Conservation (phyloP, 345 rosid species). For the Reutealis trisperma region DNA sequence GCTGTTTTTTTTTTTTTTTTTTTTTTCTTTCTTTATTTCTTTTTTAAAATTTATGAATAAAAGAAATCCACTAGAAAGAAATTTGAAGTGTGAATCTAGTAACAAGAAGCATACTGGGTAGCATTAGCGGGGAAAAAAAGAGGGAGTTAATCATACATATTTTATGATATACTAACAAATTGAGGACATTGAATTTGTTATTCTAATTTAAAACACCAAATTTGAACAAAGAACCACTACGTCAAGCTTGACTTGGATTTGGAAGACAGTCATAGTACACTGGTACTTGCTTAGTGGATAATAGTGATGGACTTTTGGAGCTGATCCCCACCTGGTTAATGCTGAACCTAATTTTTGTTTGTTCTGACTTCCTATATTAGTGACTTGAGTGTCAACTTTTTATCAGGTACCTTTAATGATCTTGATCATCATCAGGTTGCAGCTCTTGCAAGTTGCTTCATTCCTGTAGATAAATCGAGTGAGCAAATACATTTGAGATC, state of each 20-base stretch:
- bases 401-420: constrained; percentile 88
- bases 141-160: neutral
- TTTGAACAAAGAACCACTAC: neutral
- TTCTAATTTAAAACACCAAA: neutral
- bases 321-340: no score
- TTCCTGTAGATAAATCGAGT: constrained; percentile 91
- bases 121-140: neutral
- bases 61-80: neutral
- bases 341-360: no score
- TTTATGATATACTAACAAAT: neutral
- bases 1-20: neutral
- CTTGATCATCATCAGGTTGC: constrained; percentile 98
- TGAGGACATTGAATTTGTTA: neutral
- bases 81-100: neutral
- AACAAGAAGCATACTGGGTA: neutral
- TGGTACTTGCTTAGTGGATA: no score
- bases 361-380: neutral
- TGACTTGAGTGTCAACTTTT: constrained; percentile 17
- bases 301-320: no score
- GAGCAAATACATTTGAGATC: constrained; percentile 85
- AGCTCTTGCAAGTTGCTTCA: constrained; percentile 97
- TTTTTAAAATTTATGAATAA: neutral
- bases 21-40: no score
- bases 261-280: no score
- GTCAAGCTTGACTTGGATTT: no score